phyloP scores from a whole-genome alignment of 2,329 filamentous ascomycete species.

The Colletotrichum godetiae region DNA sequence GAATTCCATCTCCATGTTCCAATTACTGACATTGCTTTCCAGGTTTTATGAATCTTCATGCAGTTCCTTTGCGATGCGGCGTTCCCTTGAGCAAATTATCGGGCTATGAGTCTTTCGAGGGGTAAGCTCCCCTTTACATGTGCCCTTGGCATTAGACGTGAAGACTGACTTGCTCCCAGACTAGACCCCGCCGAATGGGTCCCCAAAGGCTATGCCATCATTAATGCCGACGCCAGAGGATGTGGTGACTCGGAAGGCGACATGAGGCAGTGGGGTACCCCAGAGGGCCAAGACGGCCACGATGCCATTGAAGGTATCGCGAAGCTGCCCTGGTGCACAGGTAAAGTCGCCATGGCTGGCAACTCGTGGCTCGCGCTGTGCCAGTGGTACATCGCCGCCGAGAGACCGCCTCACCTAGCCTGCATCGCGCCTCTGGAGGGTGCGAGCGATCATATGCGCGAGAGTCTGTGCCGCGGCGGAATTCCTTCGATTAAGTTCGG shows the following conservation, averaged over 20 bases:
- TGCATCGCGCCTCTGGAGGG: slow-evolving; percentile 16
- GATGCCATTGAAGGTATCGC: slow-evolving; percentile 23
- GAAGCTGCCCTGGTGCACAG: slow-evolving; percentile 12
- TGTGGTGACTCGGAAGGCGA: slow-evolving; percentile 10
- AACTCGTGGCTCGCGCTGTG: slow-evolving; percentile 15
- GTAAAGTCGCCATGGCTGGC: background rate
- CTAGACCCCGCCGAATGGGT: slow-evolving; percentile 22
- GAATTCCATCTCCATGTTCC: no score
- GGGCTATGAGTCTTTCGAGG: slow-evolving; percentile 24
- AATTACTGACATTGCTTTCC: background rate
- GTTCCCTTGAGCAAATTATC: slow-evolving; percentile 1
- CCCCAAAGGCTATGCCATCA: slow-evolving; percentile 5
- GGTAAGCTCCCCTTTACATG: background rate
- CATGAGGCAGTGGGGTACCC: background rate
- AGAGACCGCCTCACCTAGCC: slow-evolving; percentile 11
- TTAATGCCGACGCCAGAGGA: slow-evolving; percentile 13
- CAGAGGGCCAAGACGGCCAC: slow-evolving; percentile 18
- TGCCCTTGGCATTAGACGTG: no score
- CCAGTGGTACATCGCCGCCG: slow-evolving; percentile 17
- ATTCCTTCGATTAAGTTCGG: background rate
- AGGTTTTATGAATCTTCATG: background rate
- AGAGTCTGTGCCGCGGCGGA: background rate
- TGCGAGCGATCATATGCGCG: slow-evolving; percentile 5
- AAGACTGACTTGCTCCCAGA: background rate
- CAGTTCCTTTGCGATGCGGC: background rate